phyloP scores from a whole-genome alignment of 23 red algal genomes.

The Gracilaria domingensis region DNA sequence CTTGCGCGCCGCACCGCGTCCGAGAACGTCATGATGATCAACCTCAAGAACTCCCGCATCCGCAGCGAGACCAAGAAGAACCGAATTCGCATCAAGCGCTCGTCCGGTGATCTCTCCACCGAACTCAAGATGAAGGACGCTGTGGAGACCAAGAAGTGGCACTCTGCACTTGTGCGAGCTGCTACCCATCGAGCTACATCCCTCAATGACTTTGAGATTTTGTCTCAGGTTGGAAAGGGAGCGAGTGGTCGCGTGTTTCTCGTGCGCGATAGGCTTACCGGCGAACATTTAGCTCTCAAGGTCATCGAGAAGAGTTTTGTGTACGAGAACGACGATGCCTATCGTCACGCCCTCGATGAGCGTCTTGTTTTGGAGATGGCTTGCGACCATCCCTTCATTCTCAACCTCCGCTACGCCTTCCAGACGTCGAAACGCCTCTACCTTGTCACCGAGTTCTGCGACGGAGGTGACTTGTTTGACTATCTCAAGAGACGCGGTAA shows the following conservation, averaged over 20 bases:
- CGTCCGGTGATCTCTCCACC: constrained; percentile 35
- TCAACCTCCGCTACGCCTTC: constrained; percentile 90
- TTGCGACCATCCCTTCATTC: constrained; percentile 90
- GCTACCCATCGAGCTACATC: constrained; percentile 58
- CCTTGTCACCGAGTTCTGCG: constrained; percentile 93
- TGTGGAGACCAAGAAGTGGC: constrained; percentile 64
- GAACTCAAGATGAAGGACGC: constrained; percentile 66
- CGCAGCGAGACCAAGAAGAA: constrained; percentile 64
- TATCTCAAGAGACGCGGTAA: constrained; percentile 80
- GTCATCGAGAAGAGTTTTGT: constrained; percentile 90
- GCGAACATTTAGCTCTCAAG: constrained; percentile 85
- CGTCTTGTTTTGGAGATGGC: constrained; percentile 91
- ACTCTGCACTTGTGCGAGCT: constrained; percentile 54
- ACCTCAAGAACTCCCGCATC: constrained; percentile 63
- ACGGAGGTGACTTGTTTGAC: constrained; percentile 92
- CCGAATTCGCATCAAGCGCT: constrained; percentile 52
- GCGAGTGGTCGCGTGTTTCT: constrained; percentile 77
- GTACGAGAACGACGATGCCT: constrained; percentile 77
- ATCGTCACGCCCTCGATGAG: constrained; percentile 91
- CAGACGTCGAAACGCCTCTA: constrained; percentile 89
- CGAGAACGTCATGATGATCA: constrained; percentile 68
- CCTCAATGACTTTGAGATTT: constrained; percentile 88
- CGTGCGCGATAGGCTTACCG: constrained; percentile 71
- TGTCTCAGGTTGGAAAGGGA: constrained; percentile 82
- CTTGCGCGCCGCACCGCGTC: constrained; percentile 48